A percentile compares a stretch with the other conserved stretches of the same genome.
Conservation (phyloP, 345 rosid genomes). For the Murraya paniculata region DNA sequence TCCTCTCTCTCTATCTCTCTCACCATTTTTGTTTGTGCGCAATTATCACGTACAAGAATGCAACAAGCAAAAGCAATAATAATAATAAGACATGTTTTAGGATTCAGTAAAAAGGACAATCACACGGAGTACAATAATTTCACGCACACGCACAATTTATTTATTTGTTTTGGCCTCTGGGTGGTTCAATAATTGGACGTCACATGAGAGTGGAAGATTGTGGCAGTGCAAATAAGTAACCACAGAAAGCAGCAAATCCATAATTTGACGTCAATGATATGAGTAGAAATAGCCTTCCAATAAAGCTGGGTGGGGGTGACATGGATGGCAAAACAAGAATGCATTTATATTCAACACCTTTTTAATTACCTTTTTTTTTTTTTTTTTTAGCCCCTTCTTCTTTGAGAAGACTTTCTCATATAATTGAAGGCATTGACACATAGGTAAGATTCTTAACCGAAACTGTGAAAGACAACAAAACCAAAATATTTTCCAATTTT, state of each 20-base stretch:
- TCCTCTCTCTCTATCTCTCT: too few species aligned
- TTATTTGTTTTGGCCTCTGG: too few species aligned
- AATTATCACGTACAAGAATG: too few species aligned
- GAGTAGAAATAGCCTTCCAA: not conserved
- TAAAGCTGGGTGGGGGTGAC: not conserved
- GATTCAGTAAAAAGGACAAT: not conserved
- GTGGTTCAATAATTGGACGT: too few species aligned
- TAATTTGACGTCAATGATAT: not conserved
- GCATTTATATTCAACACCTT: too few species aligned
- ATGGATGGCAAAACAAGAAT: not conserved
- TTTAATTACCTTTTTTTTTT: too few species aligned
- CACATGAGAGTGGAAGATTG: too few species aligned
- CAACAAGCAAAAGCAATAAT: not conserved
- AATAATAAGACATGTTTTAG: not conserved
- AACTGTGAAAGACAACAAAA: not conserved
- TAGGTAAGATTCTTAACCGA: not conserved
- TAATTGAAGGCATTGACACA: not conserved
- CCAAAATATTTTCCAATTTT: slow-evolving; percentile 4
- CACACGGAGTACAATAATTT: not conserved
- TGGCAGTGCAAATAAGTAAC: too few species aligned
- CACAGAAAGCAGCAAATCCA: too few species aligned
- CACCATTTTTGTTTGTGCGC: not conserved
- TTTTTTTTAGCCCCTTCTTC: too few species aligned
- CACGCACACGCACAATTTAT: too few species aligned
- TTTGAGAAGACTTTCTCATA: too few species aligned